Percentiles rank a stretch among this genome's conserved stretches.
phyloP scores from a whole-genome alignment of 2,329 filamentous ascomycete genomes.

The Sclerotinia sclerotiorum region DNA sequence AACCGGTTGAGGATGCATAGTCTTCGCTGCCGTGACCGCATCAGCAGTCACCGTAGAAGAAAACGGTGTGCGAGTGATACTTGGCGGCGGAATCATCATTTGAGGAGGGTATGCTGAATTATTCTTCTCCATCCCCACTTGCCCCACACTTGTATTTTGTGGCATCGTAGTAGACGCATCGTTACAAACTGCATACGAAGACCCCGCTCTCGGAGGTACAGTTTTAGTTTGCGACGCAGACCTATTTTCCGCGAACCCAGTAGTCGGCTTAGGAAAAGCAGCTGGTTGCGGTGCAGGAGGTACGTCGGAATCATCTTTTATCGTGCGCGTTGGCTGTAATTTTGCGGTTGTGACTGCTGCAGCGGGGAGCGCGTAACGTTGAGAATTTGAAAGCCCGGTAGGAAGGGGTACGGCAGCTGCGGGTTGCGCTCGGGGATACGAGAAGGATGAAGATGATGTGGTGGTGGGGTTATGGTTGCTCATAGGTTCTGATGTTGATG shows the following conservation, averaged over 20 bases:
- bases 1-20: slow-evolving; percentile 19
- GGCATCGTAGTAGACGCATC: background rate
- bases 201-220: slow-evolving; percentile 49
- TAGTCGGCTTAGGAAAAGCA: slow-evolving; percentile 50
- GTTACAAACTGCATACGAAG: background rate
- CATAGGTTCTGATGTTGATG: slow-evolving; percentile 28
- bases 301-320: slow-evolving; percentile 39
- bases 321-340: slow-evolving; percentile 46
- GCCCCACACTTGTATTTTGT: background rate
- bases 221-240: slow-evolving; percentile 25
- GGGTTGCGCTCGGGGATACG: slow-evolving; percentile 48
- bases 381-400: slow-evolving; percentile 11
- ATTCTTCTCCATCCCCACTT: background rate
- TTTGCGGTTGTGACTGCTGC: slow-evolving; percentile 29
- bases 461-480: slow-evolving; percentile 32
- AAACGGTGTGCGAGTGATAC: slow-evolving; percentile 43
- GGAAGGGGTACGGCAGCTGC: slow-evolving; percentile 45
- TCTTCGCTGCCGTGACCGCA: background rate
- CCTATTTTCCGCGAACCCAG: slow-evolving; percentile 29
- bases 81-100: slow-evolving; percentile 39
- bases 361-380: slow-evolving; percentile 36
- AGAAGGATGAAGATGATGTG: slow-evolving; percentile 39
- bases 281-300: slow-evolving; percentile 60
- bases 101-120: slow-evolving; percentile 36
- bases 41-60: slow-evolving; percentile 47